Base-by-base conservation (phyloP, 2,329 filamentous ascomycete species). In the Nemania diffusa region DNA sequence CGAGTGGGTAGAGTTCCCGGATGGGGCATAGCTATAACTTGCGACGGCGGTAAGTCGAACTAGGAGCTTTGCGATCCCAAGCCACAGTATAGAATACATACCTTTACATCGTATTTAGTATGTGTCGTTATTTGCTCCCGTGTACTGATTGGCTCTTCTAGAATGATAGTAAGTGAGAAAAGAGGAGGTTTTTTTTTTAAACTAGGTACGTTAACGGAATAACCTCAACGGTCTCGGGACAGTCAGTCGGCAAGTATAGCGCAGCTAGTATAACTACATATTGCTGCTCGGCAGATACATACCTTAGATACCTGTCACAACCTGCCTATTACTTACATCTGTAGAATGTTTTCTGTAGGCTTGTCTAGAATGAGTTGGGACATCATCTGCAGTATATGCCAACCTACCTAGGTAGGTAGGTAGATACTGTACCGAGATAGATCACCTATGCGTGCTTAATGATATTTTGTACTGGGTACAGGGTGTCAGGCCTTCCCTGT, bases 131-230 rank as follows among this genome's bases (percentile, higher is more conserved):
- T 24, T 52, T 55, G 40, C 17, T 42, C 7, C 27, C 40, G 34
- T 37, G 26, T 57, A 59, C 40, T 67, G 64, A 64, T 67, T 62
- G 42, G 55, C 42, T 50, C 56, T 44, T 24, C 24, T 34, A 58
- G 42, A 55, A 67, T 52, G 42, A 63, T 42, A 58, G 56, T 40
- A 63, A 56, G 11, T 44, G 13, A 55, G n/a, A n/a, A n/a, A n/a
- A n/a, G n/a, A n/a, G n/a, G n/a, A n/a, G n/a, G n/a, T n/a, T n/a
- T n/a, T n/a, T n/a, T n/a, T n/a, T n/a, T n/a, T n/a, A n/a, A n/a
- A n/a, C n/a, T n/a, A n/a, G 57, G 57, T n/a, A 57, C 48, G 58
- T 63, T 48, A 34, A 53, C 48, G 22, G 37, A 57, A 57, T 34
- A 20, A 48, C 24, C 37, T 53, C 34, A 24, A 37, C 17, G 22